phyloP scores from a whole-genome alignment of 2,329 filamentous ascomycete genomes.

The Bipolaris sorokiniana region DNA sequence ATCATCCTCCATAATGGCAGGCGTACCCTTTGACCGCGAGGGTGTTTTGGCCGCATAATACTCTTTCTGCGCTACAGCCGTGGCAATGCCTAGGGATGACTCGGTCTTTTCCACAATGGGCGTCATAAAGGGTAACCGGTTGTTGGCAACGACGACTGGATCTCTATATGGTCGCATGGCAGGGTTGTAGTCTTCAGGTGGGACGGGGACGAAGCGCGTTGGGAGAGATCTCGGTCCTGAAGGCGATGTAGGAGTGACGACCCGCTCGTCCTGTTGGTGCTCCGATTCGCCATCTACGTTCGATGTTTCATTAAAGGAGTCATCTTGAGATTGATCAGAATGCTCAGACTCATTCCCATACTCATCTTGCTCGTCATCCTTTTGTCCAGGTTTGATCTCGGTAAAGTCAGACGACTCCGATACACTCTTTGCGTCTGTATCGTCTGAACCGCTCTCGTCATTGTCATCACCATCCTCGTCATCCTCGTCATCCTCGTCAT shows the following conservation, averaged over 20 bases:
- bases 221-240: constrained; percentile 46
- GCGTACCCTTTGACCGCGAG: constrained; percentile 61
- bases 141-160: constrained; percentile 79
- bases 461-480: constrained; percentile 39
- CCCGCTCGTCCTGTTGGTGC: constrained; percentile 45
- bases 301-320: constrained; percentile 43
- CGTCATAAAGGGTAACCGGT: constrained; percentile 96
- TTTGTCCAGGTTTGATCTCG: constrained; percentile 71
- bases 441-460: constrained; percentile 42
- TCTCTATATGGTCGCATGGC: constrained; percentile 82
- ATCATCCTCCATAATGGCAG: constrained; percentile 48
- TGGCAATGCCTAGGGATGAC: constrained; percentile 70
- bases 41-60: constrained; percentile 77
- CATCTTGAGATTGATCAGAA: constrained; percentile 44
- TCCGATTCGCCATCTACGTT: constrained; percentile 35
- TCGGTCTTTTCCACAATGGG: constrained; percentile 97
- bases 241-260: constrained; percentile 58
- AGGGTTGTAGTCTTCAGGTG: constrained; percentile 84
- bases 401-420: constrained; percentile 92
- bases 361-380: constrained; percentile 38
- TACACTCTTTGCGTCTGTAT: constrained; percentile 55
- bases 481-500: constrained; percentile 43
- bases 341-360: constrained; percentile 47
- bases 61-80: constrained; percentile 58
- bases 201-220: constrained; percentile 76